A percentile compares a stretch with the other conserved stretches of the same genome.
phyloP scores from a whole-genome alignment of 1,139 yeast genomes.

The Meyerozyma athensensis region DNA sequence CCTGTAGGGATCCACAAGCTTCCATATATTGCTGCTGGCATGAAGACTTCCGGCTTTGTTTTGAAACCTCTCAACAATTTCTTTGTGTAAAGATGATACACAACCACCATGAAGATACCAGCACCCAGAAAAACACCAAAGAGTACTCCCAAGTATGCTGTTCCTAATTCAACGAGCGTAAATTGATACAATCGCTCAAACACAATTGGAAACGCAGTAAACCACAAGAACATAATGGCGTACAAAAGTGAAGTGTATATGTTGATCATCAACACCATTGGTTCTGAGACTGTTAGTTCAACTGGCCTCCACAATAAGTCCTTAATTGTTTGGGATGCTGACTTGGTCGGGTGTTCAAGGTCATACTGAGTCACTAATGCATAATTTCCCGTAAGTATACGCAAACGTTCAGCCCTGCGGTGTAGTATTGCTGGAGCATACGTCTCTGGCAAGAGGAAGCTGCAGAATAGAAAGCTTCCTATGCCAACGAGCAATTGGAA shows the following conservation, averaged over 20 bases:
- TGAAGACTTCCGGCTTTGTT: constrained; percentile 4
- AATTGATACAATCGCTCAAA: constrained; percentile 3
- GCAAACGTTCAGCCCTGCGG: constrained; percentile 12
- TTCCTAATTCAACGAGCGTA: constrained; percentile 3
- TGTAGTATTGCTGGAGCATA: constrained; percentile 10
- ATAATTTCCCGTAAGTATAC: constrained; percentile 9
- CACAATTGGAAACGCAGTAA: constrained; percentile 6
- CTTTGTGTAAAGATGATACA: constrained; percentile 2
- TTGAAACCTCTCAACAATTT: not conserved
- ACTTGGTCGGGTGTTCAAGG: constrained; percentile 8
- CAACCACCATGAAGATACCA: not conserved
- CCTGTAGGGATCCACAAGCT: constrained; percentile 5
- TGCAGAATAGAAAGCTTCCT: constrained; percentile 2
- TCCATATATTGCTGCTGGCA: constrained; percentile 6
- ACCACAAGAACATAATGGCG: constrained; percentile 6
- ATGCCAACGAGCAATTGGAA: constrained; percentile 10
- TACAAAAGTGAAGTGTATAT: constrained; percentile 5
- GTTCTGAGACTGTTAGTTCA: constrained; percentile 4
- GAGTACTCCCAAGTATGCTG: constrained; percentile 1
- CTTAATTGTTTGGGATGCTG: not conserved
- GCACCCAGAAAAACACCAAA: constrained; percentile 4
- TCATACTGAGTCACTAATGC: constrained; percentile 10
- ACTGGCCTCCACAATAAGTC: constrained; percentile 6
- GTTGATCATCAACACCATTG: constrained; percentile 4
- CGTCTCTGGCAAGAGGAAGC: constrained; percentile 11